These are phyloP conservation scores for Acacia confusa DNA, from an alignment of 306 rosid genomes.

Conservation along the genomic window DNA sequence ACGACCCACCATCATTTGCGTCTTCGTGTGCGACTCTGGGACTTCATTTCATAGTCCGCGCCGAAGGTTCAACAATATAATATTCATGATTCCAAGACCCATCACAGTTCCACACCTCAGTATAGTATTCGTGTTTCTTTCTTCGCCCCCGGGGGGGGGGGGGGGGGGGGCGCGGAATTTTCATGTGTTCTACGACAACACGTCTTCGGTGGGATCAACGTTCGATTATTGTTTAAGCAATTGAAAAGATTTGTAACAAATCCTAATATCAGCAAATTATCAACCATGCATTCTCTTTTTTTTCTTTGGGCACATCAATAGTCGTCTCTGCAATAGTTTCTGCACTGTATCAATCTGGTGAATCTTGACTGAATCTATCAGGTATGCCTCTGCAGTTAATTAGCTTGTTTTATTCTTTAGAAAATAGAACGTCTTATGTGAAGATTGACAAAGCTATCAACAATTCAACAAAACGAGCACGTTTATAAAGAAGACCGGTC, in stretches of 20 bases:
- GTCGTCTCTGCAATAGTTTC: too few species aligned
- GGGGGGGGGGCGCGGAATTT: background rate
- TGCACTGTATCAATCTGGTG: background rate
- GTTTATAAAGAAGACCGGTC: background rate
- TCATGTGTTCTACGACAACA: background rate
- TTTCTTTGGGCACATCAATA: too few species aligned
- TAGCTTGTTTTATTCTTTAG: background rate
- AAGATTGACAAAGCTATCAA: conserved; percentile 1
- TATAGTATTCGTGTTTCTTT: background rate
- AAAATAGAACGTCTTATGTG: background rate
- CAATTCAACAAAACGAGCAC: conserved; percentile 15
- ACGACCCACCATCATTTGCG: too few species aligned
- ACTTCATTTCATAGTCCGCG: background rate
- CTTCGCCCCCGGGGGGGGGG: too few species aligned
- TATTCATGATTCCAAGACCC: background rate
- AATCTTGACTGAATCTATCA: background rate
- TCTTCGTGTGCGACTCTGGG: background rate
- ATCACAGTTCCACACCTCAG: background rate
- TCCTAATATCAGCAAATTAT: too few species aligned
- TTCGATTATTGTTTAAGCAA: too few species aligned
- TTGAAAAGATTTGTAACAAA: too few species aligned
- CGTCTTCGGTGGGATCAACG: background rate
- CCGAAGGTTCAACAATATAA: background rate
- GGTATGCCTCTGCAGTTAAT: too few species aligned
- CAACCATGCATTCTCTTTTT: too few species aligned